These are phyloP conservation scores for Spinellus fusiger DNA, from an alignment of 192 early-diverging fungal genomes.

Conservation along the genomic window DNA sequence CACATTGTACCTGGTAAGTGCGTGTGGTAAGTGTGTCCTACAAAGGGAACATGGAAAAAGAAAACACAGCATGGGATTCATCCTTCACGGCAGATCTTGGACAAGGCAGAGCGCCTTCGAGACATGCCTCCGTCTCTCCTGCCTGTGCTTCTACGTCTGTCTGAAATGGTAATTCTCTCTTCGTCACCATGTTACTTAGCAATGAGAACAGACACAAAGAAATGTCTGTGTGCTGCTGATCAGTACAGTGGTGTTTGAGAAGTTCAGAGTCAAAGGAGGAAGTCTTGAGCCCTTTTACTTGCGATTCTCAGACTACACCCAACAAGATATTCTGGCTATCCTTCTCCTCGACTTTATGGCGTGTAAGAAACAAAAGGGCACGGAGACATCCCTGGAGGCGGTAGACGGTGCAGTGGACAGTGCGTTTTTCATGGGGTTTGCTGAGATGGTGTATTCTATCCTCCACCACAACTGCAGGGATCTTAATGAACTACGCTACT, in stretches of 20 bases:
- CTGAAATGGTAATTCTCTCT: conserved; percentile 51
- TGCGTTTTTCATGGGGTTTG: conserved; percentile 66
- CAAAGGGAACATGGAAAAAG: background rate
- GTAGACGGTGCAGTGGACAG: conserved; percentile 27
- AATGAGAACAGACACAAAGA: conserved; percentile 29
- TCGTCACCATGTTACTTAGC: background rate
- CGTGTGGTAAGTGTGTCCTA: background rate
- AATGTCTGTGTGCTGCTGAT: conserved; percentile 72
- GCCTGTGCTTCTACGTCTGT: conserved; percentile 61
- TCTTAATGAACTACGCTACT: conserved; percentile 80
- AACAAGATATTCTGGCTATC: conserved; percentile 64
- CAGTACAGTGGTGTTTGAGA: conserved; percentile 67
- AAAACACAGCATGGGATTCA: no score
- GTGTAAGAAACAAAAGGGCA: background rate
- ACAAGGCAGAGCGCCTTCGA: conserved; percentile 76
- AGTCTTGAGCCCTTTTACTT: conserved; percentile 57
- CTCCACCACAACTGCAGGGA: conserved; percentile 77
- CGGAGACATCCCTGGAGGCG: conserved; percentile 5
- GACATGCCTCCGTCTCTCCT: conserved; percentile 62
- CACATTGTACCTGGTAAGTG: conserved; percentile 18
- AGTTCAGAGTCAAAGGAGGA: conserved; percentile 66
- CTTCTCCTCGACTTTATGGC: conserved; percentile 60
- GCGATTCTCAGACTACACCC: conserved; percentile 72
- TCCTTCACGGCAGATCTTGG: conserved; percentile 14
- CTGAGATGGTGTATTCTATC: conserved; percentile 75